Base-by-base conservation (phyloP, 2,329 filamentous ascomycete species). In the Epichloe bromicola region DNA sequence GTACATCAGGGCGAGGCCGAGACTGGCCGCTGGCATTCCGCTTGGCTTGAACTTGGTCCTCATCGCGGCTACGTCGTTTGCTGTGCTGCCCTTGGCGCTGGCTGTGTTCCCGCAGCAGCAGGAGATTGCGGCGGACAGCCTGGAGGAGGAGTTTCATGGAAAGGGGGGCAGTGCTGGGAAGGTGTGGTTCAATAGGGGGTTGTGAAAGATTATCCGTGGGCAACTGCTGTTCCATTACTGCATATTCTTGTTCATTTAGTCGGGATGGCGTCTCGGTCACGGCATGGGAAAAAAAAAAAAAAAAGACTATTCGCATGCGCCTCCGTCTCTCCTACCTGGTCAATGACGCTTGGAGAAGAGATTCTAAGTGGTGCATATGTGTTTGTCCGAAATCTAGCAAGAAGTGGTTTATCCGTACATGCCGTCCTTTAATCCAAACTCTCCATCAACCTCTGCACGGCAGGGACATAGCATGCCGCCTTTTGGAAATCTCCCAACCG, bases 161-260 rank as follows among this genome's bases (percentile, higher is more conserved):
- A 79, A 79, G 51, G 90, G 88, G 34, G 91, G 90, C 1, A 78
- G 84, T 56, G 78, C 79, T 50, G 90, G 87, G 0, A 74, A 88
- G 72, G 86, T 98, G n/a, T 88, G 94, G 65, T 97, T 98, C 70
- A 97, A 98, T 68, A 80, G 93, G 62, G 62, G 93, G 12, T 91
- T 98, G 60, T 96, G 72, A 69, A 40, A 33, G 20, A 4, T 17
- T 2, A 12, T n/a, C 10, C 30, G 30, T 30, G 30, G 10, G 30
- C 10, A 30, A n/a, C 19, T 37, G 7, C 36, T 23, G 12, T 12
- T 46, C 20, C 14, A 3, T 20, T 33, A 17, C 8, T 44, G 1
- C 30, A 8, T 19, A n/a, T 19, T 37, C n/a, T 3, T 36, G 30
- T 44, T n/a, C 4, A 30, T 11, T 30, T 30, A 11, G 30, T 30